A percentile compares a stretch with the other conserved stretches of the same genome.
phyloP scores from a whole-genome alignment of 2,329 filamentous ascomycete genomes.

The Verticillium albo-atrum region DNA sequence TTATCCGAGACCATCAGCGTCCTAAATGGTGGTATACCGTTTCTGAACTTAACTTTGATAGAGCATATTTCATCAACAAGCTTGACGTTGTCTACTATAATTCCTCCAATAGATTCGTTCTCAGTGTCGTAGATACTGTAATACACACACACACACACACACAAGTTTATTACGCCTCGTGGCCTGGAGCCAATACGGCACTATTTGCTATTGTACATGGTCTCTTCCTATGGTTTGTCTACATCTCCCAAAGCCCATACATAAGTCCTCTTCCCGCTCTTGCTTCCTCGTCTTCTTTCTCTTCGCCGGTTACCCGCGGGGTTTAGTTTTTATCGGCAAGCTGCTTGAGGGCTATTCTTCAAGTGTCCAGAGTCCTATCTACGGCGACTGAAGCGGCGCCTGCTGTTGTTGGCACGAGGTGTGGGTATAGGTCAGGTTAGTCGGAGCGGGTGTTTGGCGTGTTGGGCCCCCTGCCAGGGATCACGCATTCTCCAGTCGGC shows the following conservation, averaged over 20 bases:
- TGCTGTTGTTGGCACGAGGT: conserved; percentile 3
- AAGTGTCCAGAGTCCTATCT: conserved; percentile 14
- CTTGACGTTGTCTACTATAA: no score
- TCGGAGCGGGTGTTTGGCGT: not conserved
- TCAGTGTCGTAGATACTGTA: no score
- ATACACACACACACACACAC: not conserved
- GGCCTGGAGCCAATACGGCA: not conserved
- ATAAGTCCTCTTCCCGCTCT: not conserved
- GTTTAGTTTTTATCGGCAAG: conserved; percentile 7
- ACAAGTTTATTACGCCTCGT: conserved; percentile 1
- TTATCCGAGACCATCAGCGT: no score
- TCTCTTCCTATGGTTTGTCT: not conserved
- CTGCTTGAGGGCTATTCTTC: conserved; percentile 11
- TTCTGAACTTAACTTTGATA: no score
- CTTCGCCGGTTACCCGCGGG: not conserved
- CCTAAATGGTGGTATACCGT: no score
- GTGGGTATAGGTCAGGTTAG: conserved; percentile 1
- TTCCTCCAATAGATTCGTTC: no score
- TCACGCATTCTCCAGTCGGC: conserved; percentile 12
- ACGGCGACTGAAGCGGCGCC: conserved; percentile 10
- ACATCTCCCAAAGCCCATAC: not conserved
- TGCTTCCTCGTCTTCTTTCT: not conserved
- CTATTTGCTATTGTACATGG: not conserved
- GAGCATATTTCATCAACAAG: no score
- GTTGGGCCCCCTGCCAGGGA: not conserved